A percentile compares a stretch with the other conserved stretches of the same genome.
Evolutionary conservation across 202 grass and related monocot genomes (phyloP).

Genomic region (Musa balbisiana): DNA sequence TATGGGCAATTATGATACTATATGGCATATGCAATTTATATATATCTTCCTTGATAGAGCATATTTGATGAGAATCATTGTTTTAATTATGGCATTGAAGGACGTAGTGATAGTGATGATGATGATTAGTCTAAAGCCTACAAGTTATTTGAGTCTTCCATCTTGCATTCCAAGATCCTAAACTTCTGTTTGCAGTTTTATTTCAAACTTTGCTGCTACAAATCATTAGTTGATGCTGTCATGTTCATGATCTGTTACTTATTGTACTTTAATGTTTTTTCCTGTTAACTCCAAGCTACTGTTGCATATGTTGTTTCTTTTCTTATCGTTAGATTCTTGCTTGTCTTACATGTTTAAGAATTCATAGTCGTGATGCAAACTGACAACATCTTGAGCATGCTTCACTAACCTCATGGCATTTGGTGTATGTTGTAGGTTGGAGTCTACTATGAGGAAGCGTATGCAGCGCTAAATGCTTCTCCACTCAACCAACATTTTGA

Average conservation of each 20-base stretch:
- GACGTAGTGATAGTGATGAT: not conserved
- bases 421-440: conserved; percentile 47
- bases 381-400: not conserved
- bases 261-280: not conserved
- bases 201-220: not conserved
- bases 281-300: not conserved
- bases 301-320: not conserved
- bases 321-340: not conserved
- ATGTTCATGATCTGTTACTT: not conserved
- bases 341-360: too few relatives aligned
- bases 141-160: not conserved
- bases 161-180: not conserved
- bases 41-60: not conserved
- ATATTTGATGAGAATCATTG: not conserved
- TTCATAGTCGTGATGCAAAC: too few relatives aligned
- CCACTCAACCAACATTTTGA: conserved; percentile 66
- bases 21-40: not conserved
- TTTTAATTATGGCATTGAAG: not conserved
- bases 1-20: not conserved
- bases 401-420: not conserved
- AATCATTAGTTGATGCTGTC: not conserved
- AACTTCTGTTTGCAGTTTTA: not conserved
- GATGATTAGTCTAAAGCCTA: not conserved
- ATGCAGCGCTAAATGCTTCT: conserved; percentile 33
- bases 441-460: conserved; percentile 66